A percentile compares a stretch with the other conserved stretches of the same genome.
Conservation (phyloP, 1,139 yeast genomes). For the Hyphopichia buzzinii region DNA sequence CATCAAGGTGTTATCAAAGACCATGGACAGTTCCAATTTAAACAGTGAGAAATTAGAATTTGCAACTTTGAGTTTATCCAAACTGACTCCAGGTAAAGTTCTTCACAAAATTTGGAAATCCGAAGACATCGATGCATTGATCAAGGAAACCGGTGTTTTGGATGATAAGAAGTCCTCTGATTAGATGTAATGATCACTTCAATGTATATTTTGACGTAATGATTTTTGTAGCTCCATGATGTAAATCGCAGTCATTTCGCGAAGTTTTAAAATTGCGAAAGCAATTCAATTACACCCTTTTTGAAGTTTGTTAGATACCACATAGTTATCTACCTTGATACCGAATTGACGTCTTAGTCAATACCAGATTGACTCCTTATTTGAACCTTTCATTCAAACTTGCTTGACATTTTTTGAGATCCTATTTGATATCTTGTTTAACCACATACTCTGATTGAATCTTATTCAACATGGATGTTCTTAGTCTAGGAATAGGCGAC, state of each 20-base stretch:
- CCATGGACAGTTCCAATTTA: slow-evolving; percentile 86
- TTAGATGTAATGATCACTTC: not conserved
- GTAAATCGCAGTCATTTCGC: no score
- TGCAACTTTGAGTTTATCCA: slow-evolving; percentile 64
- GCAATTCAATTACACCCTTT: not conserved
- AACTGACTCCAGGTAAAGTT: slow-evolving; percentile 48
- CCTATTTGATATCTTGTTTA: no score
- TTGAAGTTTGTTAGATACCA: no score
- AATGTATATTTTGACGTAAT: no score
- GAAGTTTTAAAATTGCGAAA: not conserved
- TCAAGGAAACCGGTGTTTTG: slow-evolving; percentile 72
- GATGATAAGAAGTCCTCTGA: slow-evolving; percentile 30
- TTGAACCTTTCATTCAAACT: no score
- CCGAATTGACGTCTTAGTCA: no score
- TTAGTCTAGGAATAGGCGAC: slow-evolving; percentile 2
- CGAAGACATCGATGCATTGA: slow-evolving; percentile 67
- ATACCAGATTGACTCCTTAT: no score
- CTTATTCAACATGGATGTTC: slow-evolving; percentile 1
- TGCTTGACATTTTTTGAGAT: no score
- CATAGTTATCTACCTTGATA: no score
- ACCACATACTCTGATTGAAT: no score
- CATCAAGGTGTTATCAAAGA: slow-evolving; percentile 86
- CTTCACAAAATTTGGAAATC: slow-evolving; percentile 78
- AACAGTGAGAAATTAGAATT: slow-evolving; percentile 88
- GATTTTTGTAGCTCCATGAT: not conserved